Evolutionary conservation across 306 rosid genomes (phyloP).

Genomic region (Psophocarpus tetragonolobus): DNA sequence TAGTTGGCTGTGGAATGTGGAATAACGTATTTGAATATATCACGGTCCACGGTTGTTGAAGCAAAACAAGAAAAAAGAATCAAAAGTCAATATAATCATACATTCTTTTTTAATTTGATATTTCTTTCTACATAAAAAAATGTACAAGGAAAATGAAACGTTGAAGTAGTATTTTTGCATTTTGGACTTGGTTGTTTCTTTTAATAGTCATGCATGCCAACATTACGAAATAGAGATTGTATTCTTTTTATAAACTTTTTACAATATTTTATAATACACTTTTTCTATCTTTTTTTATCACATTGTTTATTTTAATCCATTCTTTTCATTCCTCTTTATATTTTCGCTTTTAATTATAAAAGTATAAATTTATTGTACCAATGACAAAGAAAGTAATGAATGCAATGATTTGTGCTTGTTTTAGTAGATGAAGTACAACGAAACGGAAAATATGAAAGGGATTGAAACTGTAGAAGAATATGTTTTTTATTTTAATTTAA

Average conservation of each 20-base stretch:
- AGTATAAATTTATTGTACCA: neutral
- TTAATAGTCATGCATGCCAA: neutral
- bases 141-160: too few relatives aligned
- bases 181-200: neutral
- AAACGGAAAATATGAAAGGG: neutral
- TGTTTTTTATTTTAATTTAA: neutral
- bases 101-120: neutral
- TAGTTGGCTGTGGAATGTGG: neutral
- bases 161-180: neutral
- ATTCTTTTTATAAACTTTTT: neutral
- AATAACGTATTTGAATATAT: neutral
- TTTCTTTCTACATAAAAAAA: neutral
- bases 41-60: neutral
- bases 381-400: neutral
- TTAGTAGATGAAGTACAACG: neutral
- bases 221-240: neutral
- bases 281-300: neutral
- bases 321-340: neutral
- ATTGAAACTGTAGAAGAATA: neutral
- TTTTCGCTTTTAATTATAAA: neutral
- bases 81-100: neutral
- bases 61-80: neutral
- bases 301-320: neutral
- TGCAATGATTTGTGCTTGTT: neutral
- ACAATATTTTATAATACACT: neutral